These are phyloP conservation scores for Candida ovalis DNA, from an alignment of 805 yeast genomes.

Conservation along the genomic window DNA sequence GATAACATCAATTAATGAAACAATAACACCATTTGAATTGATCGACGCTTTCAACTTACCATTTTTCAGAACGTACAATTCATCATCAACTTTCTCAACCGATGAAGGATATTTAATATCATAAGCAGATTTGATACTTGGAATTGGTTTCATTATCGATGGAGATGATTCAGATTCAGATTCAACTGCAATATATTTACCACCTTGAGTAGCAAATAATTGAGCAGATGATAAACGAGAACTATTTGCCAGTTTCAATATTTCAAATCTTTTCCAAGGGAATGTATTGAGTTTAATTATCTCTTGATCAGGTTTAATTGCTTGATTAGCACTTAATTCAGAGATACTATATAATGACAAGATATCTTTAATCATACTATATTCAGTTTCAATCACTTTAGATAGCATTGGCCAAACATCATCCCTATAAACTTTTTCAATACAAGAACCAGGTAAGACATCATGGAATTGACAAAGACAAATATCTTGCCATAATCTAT, in stretches of 20 bases:
- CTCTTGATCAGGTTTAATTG: constrained; percentile 9
- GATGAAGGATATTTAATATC: constrained; percentile 45
- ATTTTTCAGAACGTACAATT: constrained; percentile 52
- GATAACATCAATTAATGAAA: constrained; percentile 58
- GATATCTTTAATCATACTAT: constrained; percentile 49
- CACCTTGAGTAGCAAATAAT: constrained; percentile 10
- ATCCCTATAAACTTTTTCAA: constrained; percentile 86
- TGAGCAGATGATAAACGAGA: not conserved
- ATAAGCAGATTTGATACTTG: not conserved
- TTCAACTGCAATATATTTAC: constrained; percentile 17
- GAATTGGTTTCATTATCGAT: constrained; percentile 23
- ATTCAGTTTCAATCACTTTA: constrained; percentile 50
- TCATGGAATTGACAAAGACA: constrained; percentile 94
- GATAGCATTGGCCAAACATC: constrained; percentile 79
- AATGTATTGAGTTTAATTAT: constrained; percentile 47
- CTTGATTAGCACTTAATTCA: constrained; percentile 3
- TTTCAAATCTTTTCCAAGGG: constrained; percentile 58
- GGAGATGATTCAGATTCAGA: constrained; percentile 4
- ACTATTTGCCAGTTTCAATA: constrained; percentile 29
- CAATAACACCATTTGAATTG: constrained; percentile 49
- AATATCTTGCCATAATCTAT: constrained; percentile 81
- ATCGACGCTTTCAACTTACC: constrained; percentile 56
- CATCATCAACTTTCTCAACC: constrained; percentile 35
- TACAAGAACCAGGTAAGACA: constrained; percentile 96
- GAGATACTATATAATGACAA: constrained; percentile 10